Conservation (phyloP, 2,329 filamentous ascomycete species). For the Claviceps arundinis region DNA sequence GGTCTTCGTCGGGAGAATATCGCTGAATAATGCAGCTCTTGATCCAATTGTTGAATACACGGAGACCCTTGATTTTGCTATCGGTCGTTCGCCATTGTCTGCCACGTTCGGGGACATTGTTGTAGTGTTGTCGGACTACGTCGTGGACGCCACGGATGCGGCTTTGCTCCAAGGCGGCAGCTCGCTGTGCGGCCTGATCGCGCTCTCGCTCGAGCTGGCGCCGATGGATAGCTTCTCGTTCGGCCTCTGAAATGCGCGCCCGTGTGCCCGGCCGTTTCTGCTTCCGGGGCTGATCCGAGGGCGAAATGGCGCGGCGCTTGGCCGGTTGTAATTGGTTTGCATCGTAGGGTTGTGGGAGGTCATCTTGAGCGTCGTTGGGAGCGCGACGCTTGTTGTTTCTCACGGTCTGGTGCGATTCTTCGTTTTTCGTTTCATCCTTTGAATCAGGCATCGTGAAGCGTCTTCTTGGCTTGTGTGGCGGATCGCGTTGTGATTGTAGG, state of each 20-base stretch:
- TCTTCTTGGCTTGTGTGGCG: background rate
- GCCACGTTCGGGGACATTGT: slow-evolving; percentile 83
- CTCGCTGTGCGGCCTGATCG: slow-evolving; percentile 24
- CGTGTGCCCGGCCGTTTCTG: slow-evolving; percentile 55
- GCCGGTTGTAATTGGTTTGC: slow-evolving; percentile 43
- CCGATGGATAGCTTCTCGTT: slow-evolving; percentile 54
- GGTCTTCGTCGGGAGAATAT: slow-evolving; percentile 73
- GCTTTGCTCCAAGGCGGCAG: slow-evolving; percentile 24
- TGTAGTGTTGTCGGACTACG: slow-evolving; percentile 88
- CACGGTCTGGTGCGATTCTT: background rate
- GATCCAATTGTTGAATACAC: slow-evolving; percentile 97
- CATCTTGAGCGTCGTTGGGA: slow-evolving; percentile 24
- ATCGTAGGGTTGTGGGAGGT: slow-evolving; percentile 47
- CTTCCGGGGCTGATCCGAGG: slow-evolving; percentile 46
- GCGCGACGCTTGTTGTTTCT: slow-evolving; percentile 19
- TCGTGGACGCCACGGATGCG: slow-evolving; percentile 52
- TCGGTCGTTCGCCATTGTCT: slow-evolving; percentile 91
- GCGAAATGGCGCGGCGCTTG: slow-evolving; percentile 43
- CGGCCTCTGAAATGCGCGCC: slow-evolving; percentile 51
- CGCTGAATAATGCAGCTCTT: slow-evolving; percentile 97
- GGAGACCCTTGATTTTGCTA: slow-evolving; percentile 85
- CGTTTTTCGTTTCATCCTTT: background rate
- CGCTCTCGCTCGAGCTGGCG: slow-evolving; percentile 44
- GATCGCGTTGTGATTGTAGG: background rate
- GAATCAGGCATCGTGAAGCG: background rate